Base-by-base conservation (phyloP, 2,329 filamentous ascomycete species). In the Apiospora phragmitis region DNA sequence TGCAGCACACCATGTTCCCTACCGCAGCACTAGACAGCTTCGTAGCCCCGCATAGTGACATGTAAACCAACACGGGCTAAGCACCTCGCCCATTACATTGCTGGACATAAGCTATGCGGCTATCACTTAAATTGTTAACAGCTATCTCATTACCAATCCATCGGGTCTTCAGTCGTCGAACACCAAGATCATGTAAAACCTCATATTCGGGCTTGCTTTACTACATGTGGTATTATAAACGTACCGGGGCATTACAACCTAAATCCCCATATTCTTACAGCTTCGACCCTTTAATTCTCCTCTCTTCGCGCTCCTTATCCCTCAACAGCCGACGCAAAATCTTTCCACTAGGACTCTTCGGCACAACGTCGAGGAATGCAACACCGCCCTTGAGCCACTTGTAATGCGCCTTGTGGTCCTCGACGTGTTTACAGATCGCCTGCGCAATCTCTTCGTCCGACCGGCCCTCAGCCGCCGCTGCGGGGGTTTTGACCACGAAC, bases 281-380 rank as follows among this genome's bases (percentile, higher is more conserved):
- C 83, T 88, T 93, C 45, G 88, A 84, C 0, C 90, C 89, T 45
- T 85, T 82, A 74, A 85, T 85, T 77, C 87, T 87, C 77, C 90
- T 86, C 74, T 83, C 84, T 77, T 90, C 91, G 80, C 85, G 90
- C 80, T 93, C 92, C 78, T 87, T 86, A 77, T 94, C 92, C 69
- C 91, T 86, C 75, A 94, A 79, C 26, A 91, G 74, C 65, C 89
- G 81, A 70, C 89, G 83, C 74, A 92, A 79, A 69, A 92, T 90
- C 86, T 92, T 92, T 0, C 90, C 90, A 72, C 86, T 89, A 0
- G 89, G 86, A 75, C 86, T 90, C 83, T 92, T 92, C 1, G 90
- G 90, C 29, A 92, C 85, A 41, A 81, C 84, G 68, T 88, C 85
- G 4, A 89, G 80, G 74, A 90, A 89, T 73, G 86, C 84, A 3